Evolutionary conservation across 1,139 yeast genomes (phyloP).

Genomic region (Geotrichum candidum): DNA sequence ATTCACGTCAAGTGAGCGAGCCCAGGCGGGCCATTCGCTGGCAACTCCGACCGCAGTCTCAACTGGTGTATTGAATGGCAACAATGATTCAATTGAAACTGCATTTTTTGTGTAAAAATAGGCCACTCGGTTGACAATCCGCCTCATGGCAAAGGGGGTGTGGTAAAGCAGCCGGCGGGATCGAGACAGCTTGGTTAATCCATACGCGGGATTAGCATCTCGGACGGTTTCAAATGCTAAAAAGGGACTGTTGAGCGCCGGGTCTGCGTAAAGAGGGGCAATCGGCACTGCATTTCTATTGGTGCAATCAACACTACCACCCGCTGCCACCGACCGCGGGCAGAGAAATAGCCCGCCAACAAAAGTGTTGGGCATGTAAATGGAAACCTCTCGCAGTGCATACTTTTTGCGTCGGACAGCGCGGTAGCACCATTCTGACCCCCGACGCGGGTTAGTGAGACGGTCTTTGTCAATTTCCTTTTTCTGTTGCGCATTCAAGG

Average conservation of each 20-base stretch:
- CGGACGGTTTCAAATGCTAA: conserved; percentile 28
- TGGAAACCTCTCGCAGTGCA: conserved; percentile 43
- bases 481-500: not conserved
- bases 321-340: conserved; percentile 27
- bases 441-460: not conserved
- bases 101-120: conserved; percentile 47
- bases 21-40: conserved; percentile 42
- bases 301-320: conserved; percentile 26
- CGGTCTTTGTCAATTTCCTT: not conserved
- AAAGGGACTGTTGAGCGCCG: conserved; percentile 20
- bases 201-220: conserved; percentile 3
- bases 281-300: conserved; percentile 42
- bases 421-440: conserved; percentile 45
- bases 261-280: conserved; percentile 57
- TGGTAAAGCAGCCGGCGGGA: not conserved
- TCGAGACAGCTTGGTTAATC: not conserved
- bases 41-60: conserved; percentile 42
- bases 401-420: conserved; percentile 60
- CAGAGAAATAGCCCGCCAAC: conserved; percentile 66
- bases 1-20: conserved; percentile 43
- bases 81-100: conserved; percentile 21
- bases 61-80: conserved; percentile 18
- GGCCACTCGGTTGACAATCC: conserved; percentile 49
- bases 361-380: conserved; percentile 54
- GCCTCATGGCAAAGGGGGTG: conserved; percentile 15